Evolutionary conservation across 2,329 filamentous ascomycete species (phyloP).

Genomic region (Aureobasidium vineae): DNA sequence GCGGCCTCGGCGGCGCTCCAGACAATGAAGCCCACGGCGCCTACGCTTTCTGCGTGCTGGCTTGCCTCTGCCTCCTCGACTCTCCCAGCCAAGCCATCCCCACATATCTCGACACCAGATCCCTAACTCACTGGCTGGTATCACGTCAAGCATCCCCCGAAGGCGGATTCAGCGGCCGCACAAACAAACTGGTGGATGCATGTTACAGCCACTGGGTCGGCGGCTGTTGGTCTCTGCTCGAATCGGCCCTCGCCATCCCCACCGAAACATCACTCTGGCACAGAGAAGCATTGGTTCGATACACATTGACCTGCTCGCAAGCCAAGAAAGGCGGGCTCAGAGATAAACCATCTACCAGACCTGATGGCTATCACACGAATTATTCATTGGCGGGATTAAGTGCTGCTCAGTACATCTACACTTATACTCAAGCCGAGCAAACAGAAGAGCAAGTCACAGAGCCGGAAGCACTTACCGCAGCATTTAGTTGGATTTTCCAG

Average conservation of each 20-base stretch:
- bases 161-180: constrained; percentile 88
- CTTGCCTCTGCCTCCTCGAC: constrained; percentile 81
- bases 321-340: constrained; percentile 72
- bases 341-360: constrained; percentile 89
- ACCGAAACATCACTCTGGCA: constrained; percentile 62
- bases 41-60: constrained; percentile 93
- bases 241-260: constrained; percentile 63
- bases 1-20: constrained; percentile 83
- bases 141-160: constrained; percentile 87
- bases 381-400: constrained; percentile 87
- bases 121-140: constrained; percentile 82
- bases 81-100: constrained; percentile 71
- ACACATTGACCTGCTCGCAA: constrained; percentile 88
- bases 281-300: constrained; percentile 79
- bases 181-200: constrained; percentile 96
- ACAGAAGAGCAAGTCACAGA: not conserved
- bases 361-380: constrained; percentile 90
- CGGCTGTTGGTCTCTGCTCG: constrained; percentile 86
- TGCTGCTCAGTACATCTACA: constrained; percentile 67
- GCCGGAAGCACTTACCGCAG: constrained; percentile 38
- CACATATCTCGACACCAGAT: constrained; percentile 72
- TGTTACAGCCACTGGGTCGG: constrained; percentile 99
- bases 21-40: constrained; percentile 91
- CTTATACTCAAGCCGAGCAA: constrained; percentile 27
- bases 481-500: constrained; percentile 48